phyloP scores from a whole-genome alignment of 2,329 filamentous ascomycete genomes.

The Thielaviopsis punctulata region DNA sequence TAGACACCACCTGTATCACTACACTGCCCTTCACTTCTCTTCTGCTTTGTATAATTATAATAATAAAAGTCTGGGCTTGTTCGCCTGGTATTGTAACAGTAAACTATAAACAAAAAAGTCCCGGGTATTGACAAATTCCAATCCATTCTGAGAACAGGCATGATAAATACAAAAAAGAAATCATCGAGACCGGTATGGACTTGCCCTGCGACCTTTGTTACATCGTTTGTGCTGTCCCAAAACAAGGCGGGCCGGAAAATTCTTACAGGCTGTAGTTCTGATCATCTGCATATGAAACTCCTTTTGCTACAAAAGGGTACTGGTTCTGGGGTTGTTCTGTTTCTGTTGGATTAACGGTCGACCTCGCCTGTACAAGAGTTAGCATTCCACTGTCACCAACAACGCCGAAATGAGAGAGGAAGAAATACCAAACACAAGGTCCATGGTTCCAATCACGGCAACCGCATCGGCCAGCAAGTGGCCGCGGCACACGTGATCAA shows the following conservation, averaged over 20 bases:
- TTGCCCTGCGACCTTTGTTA: conserved; percentile 15
- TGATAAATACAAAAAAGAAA: conserved; percentile 9
- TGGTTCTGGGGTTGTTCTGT: conserved; percentile 13
- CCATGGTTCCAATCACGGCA: conserved; percentile 83
- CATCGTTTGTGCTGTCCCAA: conserved; percentile 15
- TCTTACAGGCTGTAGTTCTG: conserved; percentile 6
- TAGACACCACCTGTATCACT: not conserved
- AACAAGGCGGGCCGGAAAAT: conserved; percentile 13
- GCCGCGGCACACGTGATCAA: conserved; percentile 83
- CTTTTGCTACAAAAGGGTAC: conserved; percentile 9
- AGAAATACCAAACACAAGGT: conserved; percentile 67
- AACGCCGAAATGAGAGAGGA: not conserved
- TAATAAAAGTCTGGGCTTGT: not conserved
- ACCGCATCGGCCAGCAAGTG: conserved; percentile 93
- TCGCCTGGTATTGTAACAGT: not conserved
- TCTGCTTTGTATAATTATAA: not conserved
- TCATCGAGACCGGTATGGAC: conserved; percentile 13
- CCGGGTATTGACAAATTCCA: not conserved
- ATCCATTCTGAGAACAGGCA: not conserved
- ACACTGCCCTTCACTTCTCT: too few relatives aligned
- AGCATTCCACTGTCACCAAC: not conserved
- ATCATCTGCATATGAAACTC: conserved; percentile 11
- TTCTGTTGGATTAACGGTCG: conserved; percentile 30
- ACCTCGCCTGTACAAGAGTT: conserved; percentile 34
- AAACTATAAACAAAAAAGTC: not conserved